Evolutionary conservation across 768 basidiomycete genomes (phyloP).

Genomic region (Scleroderma bovista): DNA sequence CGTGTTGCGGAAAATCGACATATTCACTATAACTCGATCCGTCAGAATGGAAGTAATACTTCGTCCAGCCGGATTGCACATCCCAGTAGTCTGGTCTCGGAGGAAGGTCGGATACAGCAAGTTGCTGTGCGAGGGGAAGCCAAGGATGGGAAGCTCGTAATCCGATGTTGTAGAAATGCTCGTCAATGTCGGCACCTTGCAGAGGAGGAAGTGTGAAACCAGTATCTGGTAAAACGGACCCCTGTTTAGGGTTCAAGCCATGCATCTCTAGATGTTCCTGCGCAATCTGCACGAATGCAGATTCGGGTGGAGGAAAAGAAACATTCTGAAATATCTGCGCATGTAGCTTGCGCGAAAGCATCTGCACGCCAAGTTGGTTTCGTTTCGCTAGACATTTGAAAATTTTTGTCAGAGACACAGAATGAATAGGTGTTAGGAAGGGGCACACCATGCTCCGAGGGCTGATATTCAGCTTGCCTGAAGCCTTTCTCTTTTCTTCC

Average conservation of each 20-base stretch:
- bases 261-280: slow-evolving; percentile 77
- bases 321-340: slow-evolving; percentile 73
- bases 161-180: slow-evolving; percentile 88
- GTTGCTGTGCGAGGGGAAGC: slow-evolving; percentile 58
- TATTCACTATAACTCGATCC: slow-evolving; percentile 74
- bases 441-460: slow-evolving; percentile 5
- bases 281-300: slow-evolving; percentile 66
- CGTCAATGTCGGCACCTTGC: slow-evolving; percentile 73
- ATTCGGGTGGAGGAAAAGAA: slow-evolving; percentile 56
- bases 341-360: slow-evolving; percentile 78
- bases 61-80: slow-evolving; percentile 80
- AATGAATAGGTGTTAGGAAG: background rate
- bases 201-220: slow-evolving; percentile 79
- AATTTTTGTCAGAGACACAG: background rate
- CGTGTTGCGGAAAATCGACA: slow-evolving; percentile 60
- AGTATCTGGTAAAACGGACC: slow-evolving; percentile 75
- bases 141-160: slow-evolving; percentile 66
- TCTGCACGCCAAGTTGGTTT: slow-evolving; percentile 90
- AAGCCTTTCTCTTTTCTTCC: background rate
- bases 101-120: slow-evolving; percentile 51
- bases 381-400: slow-evolving; percentile 41
- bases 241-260: slow-evolving; percentile 72
- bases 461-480: background rate
- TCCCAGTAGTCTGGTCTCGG: slow-evolving; percentile 53
- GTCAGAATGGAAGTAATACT: slow-evolving; percentile 65